Conservation (phyloP, 176 grass and related monocot species). For the Tillandsia fasciculata region DNA sequence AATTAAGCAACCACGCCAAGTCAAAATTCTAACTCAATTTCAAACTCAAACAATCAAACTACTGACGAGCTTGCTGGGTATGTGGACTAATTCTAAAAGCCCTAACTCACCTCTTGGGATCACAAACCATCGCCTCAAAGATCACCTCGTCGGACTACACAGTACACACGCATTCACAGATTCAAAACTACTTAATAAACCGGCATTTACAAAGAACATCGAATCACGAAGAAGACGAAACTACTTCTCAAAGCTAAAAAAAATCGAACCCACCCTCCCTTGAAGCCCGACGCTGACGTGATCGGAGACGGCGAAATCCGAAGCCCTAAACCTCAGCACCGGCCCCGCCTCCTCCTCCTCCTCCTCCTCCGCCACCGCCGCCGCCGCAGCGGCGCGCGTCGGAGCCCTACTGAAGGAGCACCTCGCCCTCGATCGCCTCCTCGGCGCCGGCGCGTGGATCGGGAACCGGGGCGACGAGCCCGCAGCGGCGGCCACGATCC, state of each 20-base stretch:
- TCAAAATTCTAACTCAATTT: slow-evolving; percentile 1
- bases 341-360: slow-evolving; percentile 26
- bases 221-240: not conserved
- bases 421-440: not conserved
- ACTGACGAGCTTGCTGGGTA: not conserved
- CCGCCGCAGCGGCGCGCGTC: not conserved
- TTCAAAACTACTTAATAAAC: slow-evolving; percentile 1
- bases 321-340: slow-evolving; percentile 62
- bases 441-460: slow-evolving; percentile 2
- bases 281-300: slow-evolving; percentile 89
- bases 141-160: slow-evolving; percentile 74
- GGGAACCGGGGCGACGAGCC: slow-evolving; percentile 15
- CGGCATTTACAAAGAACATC: not conserved
- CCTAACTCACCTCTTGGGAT: slow-evolving; percentile 63
- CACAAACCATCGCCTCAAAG: slow-evolving; percentile 77
- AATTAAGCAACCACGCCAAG: slow-evolving; percentile 12
- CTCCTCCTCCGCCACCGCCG: not conserved
- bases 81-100: too few species aligned
- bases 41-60: not conserved
- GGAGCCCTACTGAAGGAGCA: slow-evolving; percentile 8
- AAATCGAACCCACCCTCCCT: slow-evolving; percentile 43
- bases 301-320: slow-evolving; percentile 58
- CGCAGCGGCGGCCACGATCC: slow-evolving; percentile 1
- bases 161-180: slow-evolving; percentile 8
- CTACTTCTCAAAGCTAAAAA: slow-evolving; percentile 3